Evolutionary conservation across 805 yeast species (phyloP), one percentile per base, ranked within the genome.

Genomic region (Metschnikowia anglica): DNA sequence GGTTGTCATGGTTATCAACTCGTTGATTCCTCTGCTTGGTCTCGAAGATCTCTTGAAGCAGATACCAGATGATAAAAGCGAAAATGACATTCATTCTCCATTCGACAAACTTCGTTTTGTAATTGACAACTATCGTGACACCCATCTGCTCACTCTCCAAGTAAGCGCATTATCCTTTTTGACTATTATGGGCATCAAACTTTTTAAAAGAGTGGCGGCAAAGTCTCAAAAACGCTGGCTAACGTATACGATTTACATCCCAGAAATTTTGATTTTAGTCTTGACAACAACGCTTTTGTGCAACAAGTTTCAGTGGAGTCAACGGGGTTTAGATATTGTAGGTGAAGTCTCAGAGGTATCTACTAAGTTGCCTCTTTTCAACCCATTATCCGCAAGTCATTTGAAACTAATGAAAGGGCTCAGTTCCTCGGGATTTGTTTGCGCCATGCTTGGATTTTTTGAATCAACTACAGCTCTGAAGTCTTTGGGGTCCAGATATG

Each of bases 381-480:
- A 70, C 38, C 97, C 97, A 3, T 61, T 90, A 12, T 60, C 79
- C 1, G 52, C 66, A 2, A 68, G 70, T 15, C 67, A 73, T 44
- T 70, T 70, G 27, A 68, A 76, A 46, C 76, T 84, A 47, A 73
- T 77, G 39, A 71, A 73, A 19, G 63, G 81, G 37, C 74, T 88
- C 53, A 72, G 80, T n/a, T 74, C 91, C 0, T 79, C 93, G 0
- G 74, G 74, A 2, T 79, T 89, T 47, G 74, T 85, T 44, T 79
- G 87, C 48, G 95, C 97, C 0, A 77, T 88, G 58, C 66, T 91
- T 27, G 98, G 98, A 0, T 88, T 91, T 58, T 86, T 91, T 54
- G 97, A 91, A 61, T 83, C 95, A 6, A 86, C 97, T 0, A 89
- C 96, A 0, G 97, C 97, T 0, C 85, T 90, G 15, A 88, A 93